Base-by-base conservation (phyloP, 306 rosid species). In the Erythrophleum fordii region DNA sequence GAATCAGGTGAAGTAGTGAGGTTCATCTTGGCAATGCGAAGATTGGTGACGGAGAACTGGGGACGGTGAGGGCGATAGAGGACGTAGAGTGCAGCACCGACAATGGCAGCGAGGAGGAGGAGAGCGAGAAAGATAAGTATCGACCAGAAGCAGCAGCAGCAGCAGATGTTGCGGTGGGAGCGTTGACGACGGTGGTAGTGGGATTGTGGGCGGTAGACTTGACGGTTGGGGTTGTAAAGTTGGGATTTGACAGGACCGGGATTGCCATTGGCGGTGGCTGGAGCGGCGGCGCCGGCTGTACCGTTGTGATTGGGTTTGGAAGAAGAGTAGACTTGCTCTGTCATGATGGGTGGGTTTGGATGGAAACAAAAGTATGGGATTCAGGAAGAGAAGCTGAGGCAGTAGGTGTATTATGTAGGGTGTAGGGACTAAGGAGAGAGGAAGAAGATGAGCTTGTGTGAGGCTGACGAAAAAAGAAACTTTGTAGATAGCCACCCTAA, bases 141-240 rank as follows among this genome's bases (percentile, higher is more conserved):
- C 0, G 94, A 83, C 99, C 99, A 95, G 91, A 95, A 95, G 69
- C 97, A 95, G 76, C 90, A 95, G 88, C 99, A 92, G 82, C 99
- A 95, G 82, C 97, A 92, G 91, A 89, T 75, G 55, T 77, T 83
- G 2, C 98, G 94, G 75, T 81, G 31, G 66, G 92, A 83, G 8
- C 97, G 90, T 34, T 87, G 95, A 37, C 88, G 91, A 1, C 91
- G 92, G 52, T 83, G 84, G 89, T 90, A 87, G 52, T 86, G 89
- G 0, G 97, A 88, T 14, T 87, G 95, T 0, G 91, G 97, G 3
- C 99, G 94, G 85, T 93, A 90, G 0, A 90, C 83, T 26, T 79
- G 93, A 6, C 99, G 94, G 66, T 87, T 87, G 0, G 86, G 86
- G 61, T 87, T 87, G 83, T 84, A 82, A 3, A 83, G 88, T 13